Conservation (phyloP, 495 filamentous ascomycete species). For the Chaetomium tenue region DNA sequence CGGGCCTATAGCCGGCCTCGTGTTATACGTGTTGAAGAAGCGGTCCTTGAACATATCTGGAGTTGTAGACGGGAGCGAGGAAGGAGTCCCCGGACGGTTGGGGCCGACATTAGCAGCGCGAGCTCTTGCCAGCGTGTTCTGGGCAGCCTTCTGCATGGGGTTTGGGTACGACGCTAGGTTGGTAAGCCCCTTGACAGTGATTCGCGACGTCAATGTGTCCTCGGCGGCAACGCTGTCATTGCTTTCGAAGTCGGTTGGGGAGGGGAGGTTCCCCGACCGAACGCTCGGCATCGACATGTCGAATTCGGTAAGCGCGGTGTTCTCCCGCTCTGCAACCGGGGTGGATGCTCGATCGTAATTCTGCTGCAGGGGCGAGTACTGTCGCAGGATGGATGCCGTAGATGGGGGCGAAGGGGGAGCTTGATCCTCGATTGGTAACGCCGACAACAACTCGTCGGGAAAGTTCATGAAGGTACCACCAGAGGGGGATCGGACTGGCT, state of each 20-base stretch:
- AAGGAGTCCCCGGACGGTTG: conserved; percentile 19
- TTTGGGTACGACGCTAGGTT: conserved; percentile 49
- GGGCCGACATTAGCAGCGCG: conserved; percentile 24
- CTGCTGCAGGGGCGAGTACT: conserved; percentile 50
- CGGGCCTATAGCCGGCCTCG: conserved; percentile 35
- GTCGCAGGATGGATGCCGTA: conserved; percentile 22
- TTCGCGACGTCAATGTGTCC: conserved; percentile 31
- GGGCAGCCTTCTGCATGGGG: conserved; percentile 47
- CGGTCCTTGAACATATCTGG: conserved; percentile 18
- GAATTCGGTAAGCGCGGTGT: not conserved
- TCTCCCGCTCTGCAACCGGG: conserved; percentile 27
- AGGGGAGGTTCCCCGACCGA: conserved; percentile 29
- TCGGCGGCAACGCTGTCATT: conserved; percentile 26
- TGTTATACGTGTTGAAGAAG: conserved; percentile 8
- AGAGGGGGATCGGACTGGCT: conserved; percentile 24
- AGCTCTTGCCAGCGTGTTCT: conserved; percentile 40
- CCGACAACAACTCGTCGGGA: conserved; percentile 25
- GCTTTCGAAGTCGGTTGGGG: conserved; percentile 26
- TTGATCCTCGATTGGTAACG: conserved; percentile 27
- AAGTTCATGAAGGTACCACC: conserved; percentile 22
- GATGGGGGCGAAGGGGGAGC: conserved; percentile 24
- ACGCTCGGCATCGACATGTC: conserved; percentile 29
- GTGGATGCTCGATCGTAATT: conserved; percentile 48
- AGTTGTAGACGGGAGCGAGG: conserved; percentile 11
- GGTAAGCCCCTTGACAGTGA: conserved; percentile 43